Conservation (phyloP, 768 basidiomycete genomes). For the Phaffia australis region DNA sequence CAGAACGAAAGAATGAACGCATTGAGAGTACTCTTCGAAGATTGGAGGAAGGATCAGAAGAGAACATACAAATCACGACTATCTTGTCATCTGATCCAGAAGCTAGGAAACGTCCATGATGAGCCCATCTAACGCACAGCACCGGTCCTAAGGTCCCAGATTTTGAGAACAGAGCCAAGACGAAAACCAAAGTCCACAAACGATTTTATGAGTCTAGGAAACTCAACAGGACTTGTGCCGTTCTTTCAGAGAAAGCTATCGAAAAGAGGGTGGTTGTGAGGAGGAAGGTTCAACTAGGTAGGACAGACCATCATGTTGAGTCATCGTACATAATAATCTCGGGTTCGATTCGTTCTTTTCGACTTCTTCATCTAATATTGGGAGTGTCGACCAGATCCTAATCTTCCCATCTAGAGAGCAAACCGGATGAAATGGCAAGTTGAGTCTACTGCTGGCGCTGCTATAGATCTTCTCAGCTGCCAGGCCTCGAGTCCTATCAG, state of each 20-base stretch:
- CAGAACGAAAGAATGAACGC: too few relatives aligned
- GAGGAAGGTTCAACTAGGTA: not conserved
- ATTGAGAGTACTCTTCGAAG: too few relatives aligned
- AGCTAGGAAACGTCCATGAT: constrained; percentile 85
- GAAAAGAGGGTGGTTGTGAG: not conserved
- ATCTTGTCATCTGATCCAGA: constrained; percentile 94
- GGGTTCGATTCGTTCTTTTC: constrained; percentile 61
- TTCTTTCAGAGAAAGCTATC: not conserved
- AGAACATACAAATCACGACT: constrained; percentile 64
- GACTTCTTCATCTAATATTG: constrained; percentile 63
- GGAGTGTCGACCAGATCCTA: constrained; percentile 93
- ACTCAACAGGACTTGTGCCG: too few relatives aligned
- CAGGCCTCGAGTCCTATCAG: not conserved
- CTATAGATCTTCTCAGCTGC: not conserved
- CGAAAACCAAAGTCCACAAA: not conserved
- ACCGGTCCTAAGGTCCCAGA: constrained; percentile 50
- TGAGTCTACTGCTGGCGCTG: not conserved
- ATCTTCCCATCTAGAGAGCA: constrained; percentile 64
- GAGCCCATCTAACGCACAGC: constrained; percentile 81
- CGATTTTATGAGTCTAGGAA: not conserved
- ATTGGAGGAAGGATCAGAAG: too few relatives aligned
- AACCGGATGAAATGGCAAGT: not conserved
- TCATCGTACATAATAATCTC: constrained; percentile 78
- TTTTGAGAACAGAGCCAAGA: not conserved
- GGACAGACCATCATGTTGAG: constrained; percentile 69